Evolutionary conservation across 2,329 filamentous ascomycete genomes (phyloP), one percentile per base, ranked within the genome.

Genomic region (Fusarium cicatricum): DNA sequence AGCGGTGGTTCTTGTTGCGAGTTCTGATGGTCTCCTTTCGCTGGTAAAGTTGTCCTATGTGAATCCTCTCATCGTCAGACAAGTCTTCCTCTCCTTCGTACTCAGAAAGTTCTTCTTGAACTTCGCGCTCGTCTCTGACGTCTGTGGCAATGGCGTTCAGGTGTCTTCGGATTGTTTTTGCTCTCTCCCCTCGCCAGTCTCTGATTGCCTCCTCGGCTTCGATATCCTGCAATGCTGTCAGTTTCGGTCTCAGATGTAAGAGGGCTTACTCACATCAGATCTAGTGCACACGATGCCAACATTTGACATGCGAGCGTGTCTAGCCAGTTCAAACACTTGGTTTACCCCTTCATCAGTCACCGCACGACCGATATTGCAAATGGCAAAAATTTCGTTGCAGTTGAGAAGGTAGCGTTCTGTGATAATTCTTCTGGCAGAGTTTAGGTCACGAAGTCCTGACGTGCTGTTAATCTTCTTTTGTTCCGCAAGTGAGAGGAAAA

Each of bases 341-440:
- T 58, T 59, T 1, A 82, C 75, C 0, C 78, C 75, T 15, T 68
- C 66, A 49, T 82, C 75, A 0, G 75, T 80, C 1, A 63, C 70
- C 0, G 78, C 79, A 10, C 80, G 72, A 0, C 72, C 74, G 14
- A 78, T 78, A 19, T 68, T 66, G 43, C 75, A 77, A 1, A 82
- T 71, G 1, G 72, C 78, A 44, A 82, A 77, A 4, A 82, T 78
- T 51, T 80, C 79, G 46, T 83, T 62, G 47, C 80, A 82, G 26
- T 75, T 33, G 2, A 76, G 60, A 1, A 82, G 39, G 47, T 81
- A 81, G 0, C 74, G 71, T 51, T 82, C 79, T 0, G 80, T 80
- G 14, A 81, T 75, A 17, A 64, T 69, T 29, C 71, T 66, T 4
- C 80, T 72, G 11, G 78, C 79, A 3, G 73, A 69, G 58, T 82